Evolutionary conservation across 2,329 filamentous ascomycete species (phyloP).

Genomic region (Sporothrix sp.): DNA sequence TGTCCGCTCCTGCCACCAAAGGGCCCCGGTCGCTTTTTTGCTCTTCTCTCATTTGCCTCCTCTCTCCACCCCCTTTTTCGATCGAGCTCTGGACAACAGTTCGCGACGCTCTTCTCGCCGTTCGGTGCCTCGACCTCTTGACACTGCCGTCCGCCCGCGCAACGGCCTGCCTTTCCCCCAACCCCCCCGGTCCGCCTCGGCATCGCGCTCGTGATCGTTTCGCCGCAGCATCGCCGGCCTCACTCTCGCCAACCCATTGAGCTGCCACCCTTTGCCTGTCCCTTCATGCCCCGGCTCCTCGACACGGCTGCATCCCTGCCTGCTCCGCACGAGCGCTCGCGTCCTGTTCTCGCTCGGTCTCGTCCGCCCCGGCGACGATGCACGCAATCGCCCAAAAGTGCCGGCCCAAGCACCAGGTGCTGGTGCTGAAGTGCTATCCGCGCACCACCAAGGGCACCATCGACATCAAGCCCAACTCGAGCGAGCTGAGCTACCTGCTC

Average conservation of each 20-base stretch:
- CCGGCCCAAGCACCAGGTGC: constrained; percentile 92
- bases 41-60: constrained; percentile 1
- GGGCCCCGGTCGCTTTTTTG: constrained; percentile 1
- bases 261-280: too few species aligned
- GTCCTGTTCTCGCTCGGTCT: not conserved
- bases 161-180: not conserved
- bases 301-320: too few species aligned
- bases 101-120: not conserved
- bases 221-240: not conserved
- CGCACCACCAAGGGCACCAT: constrained; percentile 82
- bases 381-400: constrained; percentile 57
- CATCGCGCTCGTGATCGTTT: constrained; percentile 2
- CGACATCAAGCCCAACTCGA: constrained; percentile 91
- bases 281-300: too few species aligned
- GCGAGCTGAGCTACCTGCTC: constrained; percentile 90
- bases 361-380: constrained; percentile 35
- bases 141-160: too few species aligned
- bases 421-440: constrained; percentile 94
- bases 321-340: not conserved
- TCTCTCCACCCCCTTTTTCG: constrained; percentile 5
- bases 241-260: too few species aligned
- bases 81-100: not conserved
- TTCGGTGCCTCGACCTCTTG: not conserved
- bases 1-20: too few species aligned
- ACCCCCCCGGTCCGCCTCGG: not conserved